These are phyloP conservation scores for Chlamydomonas incerta DNA, from an alignment of 139 green algal genomes.

Conservation along the genomic window DNA sequence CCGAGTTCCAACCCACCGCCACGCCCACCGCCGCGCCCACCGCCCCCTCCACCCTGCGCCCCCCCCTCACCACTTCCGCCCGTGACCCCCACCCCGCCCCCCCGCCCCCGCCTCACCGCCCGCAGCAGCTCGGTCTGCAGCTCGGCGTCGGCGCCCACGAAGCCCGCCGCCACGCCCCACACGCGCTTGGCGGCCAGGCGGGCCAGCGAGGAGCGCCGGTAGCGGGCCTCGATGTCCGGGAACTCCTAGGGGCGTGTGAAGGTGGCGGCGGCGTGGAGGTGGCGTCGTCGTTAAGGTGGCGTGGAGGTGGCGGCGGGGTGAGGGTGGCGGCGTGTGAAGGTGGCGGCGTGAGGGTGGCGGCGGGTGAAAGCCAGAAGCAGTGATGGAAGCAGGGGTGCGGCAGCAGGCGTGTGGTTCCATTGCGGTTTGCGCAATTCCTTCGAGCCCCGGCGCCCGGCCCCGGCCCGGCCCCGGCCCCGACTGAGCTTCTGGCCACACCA, in stretches of 20 bases:
- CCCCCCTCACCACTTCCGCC: background rate
- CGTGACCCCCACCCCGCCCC: background rate
- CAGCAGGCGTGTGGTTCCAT: too few relatives aligned
- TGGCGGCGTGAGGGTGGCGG: too few relatives aligned
- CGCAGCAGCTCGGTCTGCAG: slow-evolving; percentile 57
- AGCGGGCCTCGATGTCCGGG: slow-evolving; percentile 60
- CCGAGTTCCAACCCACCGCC: too few relatives aligned
- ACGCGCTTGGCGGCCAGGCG: slow-evolving; percentile 61
- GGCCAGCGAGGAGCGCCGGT: slow-evolving; percentile 62
- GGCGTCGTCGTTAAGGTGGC: too few relatives aligned
- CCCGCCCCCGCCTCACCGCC: background rate
- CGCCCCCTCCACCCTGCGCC: background rate
- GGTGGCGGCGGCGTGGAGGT: background rate
- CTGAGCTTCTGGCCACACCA: background rate
- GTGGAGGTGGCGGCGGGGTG: background rate
- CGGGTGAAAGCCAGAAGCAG: too few relatives aligned
- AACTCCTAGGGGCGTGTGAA: slow-evolving; percentile 43
- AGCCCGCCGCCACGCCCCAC: slow-evolving; percentile 68
- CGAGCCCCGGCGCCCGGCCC: too few relatives aligned
- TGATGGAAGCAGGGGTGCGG: too few relatives aligned
- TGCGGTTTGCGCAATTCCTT: too few relatives aligned
- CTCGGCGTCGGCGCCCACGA: slow-evolving; percentile 58
- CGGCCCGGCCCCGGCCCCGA: too few relatives aligned
- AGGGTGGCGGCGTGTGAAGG: too few relatives aligned
- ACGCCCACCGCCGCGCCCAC: too few relatives aligned